A percentile compares a stretch with the other conserved stretches of the same genome.
Evolutionary conservation across 129 eudicot genomes (phyloP).

Genomic region (Lactuca saligna): DNA sequence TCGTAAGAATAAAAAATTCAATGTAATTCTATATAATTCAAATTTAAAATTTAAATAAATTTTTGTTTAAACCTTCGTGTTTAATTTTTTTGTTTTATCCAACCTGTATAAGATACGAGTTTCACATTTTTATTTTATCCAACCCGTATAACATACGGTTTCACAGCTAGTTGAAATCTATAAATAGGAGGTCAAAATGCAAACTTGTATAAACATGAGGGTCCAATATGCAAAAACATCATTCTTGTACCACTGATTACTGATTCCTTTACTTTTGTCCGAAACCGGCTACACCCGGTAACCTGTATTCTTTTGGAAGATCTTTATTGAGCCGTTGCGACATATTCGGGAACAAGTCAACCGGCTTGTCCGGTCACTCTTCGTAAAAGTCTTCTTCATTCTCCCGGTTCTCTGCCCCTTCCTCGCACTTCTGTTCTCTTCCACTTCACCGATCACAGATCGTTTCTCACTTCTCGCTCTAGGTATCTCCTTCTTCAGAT

Average conservation of each 20-base stretch:
- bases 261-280: conserved; percentile 20
- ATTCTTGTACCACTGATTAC: conserved; percentile 28
- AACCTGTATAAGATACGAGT: no score
- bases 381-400: conserved; percentile 21
- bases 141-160: no score
- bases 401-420: conserved; percentile 21
- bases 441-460: conserved; percentile 37
- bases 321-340: conserved; percentile 10
- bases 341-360: conserved; percentile 9
- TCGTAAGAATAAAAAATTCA: no score
- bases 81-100: no score
- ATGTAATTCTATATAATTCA: no score
- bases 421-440: conserved; percentile 9
- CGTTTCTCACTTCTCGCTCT: conserved; percentile 19
- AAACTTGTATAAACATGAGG: conserved; percentile 6
- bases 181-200: background rate
- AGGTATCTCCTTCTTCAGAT: conserved; percentile 30
- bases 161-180: no score
- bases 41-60: no score
- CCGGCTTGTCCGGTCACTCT: conserved; percentile 42
- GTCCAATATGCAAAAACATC: conserved; percentile 11
- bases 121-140: no score
- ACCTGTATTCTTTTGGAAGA: background rate
- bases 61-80: no score
- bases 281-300: conserved; percentile 39